Conservation (phyloP, 2,329 filamentous ascomycete genomes). For the Stylonectria norvegica region DNA sequence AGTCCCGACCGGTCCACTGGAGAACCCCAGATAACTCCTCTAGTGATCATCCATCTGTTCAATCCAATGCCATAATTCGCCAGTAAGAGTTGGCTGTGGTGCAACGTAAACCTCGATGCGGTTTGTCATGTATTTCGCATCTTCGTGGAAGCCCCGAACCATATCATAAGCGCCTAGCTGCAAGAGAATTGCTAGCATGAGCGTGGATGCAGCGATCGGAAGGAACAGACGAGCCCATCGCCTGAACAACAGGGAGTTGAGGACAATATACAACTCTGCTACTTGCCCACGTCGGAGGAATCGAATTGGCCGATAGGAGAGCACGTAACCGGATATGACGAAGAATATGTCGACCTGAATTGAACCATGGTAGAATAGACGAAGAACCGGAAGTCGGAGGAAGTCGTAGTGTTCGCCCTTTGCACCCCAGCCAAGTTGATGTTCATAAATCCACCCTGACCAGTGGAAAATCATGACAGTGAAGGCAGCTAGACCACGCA, state of each 20-base stretch:
- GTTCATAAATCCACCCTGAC: constrained; percentile 47
- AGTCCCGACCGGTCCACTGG: constrained; percentile 37
- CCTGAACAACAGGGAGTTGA: constrained; percentile 48
- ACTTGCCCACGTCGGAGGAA: constrained; percentile 33
- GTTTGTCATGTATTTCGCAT: constrained; percentile 41
- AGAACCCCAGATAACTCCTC: not conserved
- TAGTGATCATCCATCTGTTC: constrained; percentile 26
- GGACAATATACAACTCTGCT: constrained; percentile 37
- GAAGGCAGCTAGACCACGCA: constrained; percentile 51
- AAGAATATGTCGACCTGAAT: constrained; percentile 57
- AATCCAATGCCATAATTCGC: constrained; percentile 48
- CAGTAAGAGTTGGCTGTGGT: constrained; percentile 31
- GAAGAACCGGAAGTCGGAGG: constrained; percentile 48
- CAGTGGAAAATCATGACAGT: constrained; percentile 54
- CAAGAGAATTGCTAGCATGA: constrained; percentile 40
- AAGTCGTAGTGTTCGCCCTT: constrained; percentile 40
- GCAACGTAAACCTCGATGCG: constrained; percentile 43
- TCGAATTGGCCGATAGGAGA: constrained; percentile 48
- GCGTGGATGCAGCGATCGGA: constrained; percentile 45
- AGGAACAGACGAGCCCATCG: constrained; percentile 48
- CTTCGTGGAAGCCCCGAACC: constrained; percentile 41
- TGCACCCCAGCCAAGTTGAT: constrained; percentile 45
- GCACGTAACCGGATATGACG: constrained; percentile 56
- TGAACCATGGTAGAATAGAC: constrained; percentile 49
- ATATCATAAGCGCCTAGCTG: constrained; percentile 43